These are phyloP conservation scores for Acacia pycnantha DNA, from an alignment of 331 rosid genomes.

Conservation along the genomic window DNA sequence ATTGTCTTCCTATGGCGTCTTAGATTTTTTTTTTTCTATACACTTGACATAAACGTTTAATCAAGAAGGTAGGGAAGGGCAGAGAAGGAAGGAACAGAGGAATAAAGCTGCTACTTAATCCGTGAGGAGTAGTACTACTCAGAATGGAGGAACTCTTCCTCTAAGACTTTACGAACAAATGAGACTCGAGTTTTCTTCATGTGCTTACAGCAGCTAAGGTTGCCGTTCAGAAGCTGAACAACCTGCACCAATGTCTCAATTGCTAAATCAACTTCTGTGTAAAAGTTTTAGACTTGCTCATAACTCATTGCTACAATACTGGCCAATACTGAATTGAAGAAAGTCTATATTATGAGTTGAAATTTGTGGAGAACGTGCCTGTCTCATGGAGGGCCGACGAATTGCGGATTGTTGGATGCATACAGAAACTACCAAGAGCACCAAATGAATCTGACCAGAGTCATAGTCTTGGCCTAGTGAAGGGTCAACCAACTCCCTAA, in stretches of 20 bases:
- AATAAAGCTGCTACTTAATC: conserved; percentile 5
- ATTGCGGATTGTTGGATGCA: conserved; percentile 86
- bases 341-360: background rate
- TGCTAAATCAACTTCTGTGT: background rate
- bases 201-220: conserved; percentile 69
- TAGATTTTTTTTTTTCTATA: background rate
- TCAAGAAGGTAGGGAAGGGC: background rate
- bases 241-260: conserved; percentile 54
- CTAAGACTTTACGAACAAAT: conserved; percentile 56
- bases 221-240: conserved; percentile 65
- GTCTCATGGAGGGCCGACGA: conserved; percentile 77
- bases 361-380: conserved; percentile 45
- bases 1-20: background rate
- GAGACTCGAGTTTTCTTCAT: conserved; percentile 60
- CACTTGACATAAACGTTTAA: background rate
- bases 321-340: background rate
- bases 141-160: conserved; percentile 51
- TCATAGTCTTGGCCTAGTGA: conserved; percentile 52
- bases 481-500: conserved; percentile 63
- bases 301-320: background rate
- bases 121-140: conserved; percentile 29
- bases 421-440: conserved; percentile 73
- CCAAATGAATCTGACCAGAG: conserved; percentile 52
- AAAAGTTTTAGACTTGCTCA: background rate
- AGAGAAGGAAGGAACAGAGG: background rate